Percentiles rank a stretch among this genome's conserved stretches.
Conservation (phyloP, 148 eudicot species). For the Tetragonia tetragonoides region DNA sequence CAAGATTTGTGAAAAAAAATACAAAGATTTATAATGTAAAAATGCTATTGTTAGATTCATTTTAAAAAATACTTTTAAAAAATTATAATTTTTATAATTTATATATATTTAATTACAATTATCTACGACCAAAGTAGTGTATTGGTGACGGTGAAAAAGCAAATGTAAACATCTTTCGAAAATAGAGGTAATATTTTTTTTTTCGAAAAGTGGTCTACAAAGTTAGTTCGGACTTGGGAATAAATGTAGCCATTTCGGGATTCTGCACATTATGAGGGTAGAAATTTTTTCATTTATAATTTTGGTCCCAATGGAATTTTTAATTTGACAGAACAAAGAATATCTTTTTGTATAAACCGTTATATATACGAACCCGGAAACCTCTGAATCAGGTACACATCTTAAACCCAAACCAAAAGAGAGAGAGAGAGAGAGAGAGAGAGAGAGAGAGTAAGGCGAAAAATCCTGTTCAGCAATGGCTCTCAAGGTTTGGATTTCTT, state of each 20-base stretch:
- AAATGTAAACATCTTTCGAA: no score
- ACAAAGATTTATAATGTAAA: no score
- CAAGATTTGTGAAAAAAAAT: no score
- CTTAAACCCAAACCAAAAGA: neutral
- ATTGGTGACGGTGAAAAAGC: no score
- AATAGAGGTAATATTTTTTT: no score
- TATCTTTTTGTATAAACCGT: neutral
- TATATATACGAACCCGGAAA: conserved; percentile 4
- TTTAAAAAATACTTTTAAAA: no score
- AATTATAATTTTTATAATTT: no score
- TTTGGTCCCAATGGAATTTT: neutral
- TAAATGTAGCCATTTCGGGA: neutral
- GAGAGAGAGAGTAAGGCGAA: neutral
- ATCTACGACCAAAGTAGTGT: no score
- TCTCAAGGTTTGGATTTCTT: conserved; percentile 19
- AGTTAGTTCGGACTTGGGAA: neutral
- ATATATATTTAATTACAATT: no score
- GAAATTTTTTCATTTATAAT: neutral
- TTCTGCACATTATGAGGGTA: conserved; percentile 8
- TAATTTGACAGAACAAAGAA: neutral
- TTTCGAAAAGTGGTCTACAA: neutral
- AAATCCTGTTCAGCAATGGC: conserved; percentile 10
- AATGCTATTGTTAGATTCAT: no score
- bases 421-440: neutral
- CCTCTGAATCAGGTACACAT: neutral